Evolutionary conservation across 352 stramenopile genomes (phyloP), one percentile per base, ranked within the genome.

Genomic region (Blastocystis sp.): DNA sequence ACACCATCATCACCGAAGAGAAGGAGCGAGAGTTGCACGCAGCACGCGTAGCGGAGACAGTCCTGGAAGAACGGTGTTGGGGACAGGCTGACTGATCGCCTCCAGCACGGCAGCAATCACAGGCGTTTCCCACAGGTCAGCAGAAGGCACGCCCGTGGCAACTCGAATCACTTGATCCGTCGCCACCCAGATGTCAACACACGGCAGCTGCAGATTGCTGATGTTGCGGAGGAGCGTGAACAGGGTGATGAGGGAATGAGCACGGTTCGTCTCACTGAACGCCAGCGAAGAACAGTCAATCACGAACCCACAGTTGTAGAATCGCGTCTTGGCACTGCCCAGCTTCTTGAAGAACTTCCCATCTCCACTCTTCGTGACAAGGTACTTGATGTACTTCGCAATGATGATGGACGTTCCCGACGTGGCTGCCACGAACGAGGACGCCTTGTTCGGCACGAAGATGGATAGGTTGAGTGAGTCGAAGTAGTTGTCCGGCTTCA

Each of bases 151-250:
- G 1, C 67, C 67, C 14, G 38, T 77, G 11, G 40, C 40, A 10
- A 77, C 52, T 38, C 52, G 34, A 28, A 67, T 0, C 14, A 77
- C 52, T 67, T 1, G 45, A 64, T 28, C 40, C 9, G 67, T 61
- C 4, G 52, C 67, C 28, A 77, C 67, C 38, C 38, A 77, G 1
- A 77, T 56, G 40, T 77, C 67, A 80, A 77, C 52, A 66, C n/a
- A 38, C 28, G 67, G 45, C 4, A 77, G 21, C 7, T 53, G n/a
- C 5, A 77, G 40, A 40, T 66, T 65, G 9, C 23, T 56, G 28
- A 77, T 10, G 34, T 65, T 65, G 40, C 10, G 45, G 28, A 77
- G 67, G 4, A 77, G 28, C 1, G n/a, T 28, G 34, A 77, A 77
- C 7, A 77, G 40, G 11, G 67, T 77, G 9, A 67, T 34, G 21